A percentile compares a stretch with the other conserved stretches of the same genome.
Evolutionary conservation across 352 stramenopile species (phyloP).

Genomic region (Phytophthora gonapodyides): DNA sequence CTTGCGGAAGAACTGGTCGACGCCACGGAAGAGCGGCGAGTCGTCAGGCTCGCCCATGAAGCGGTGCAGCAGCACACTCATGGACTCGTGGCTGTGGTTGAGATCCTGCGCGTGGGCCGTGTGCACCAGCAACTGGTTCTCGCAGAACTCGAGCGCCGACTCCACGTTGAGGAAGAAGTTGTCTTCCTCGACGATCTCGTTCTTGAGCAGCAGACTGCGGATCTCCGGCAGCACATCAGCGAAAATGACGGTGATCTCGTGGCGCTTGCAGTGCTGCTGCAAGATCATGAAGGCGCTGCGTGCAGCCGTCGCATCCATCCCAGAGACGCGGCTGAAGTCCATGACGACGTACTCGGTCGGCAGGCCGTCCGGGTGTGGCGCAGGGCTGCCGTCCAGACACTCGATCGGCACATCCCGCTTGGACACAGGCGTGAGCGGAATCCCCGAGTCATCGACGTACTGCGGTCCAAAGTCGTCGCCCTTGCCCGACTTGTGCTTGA

Average conservation of each 20-base stretch:
- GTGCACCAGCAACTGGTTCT: constrained; percentile 62
- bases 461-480: constrained; percentile 25
- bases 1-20: constrained; percentile 70
- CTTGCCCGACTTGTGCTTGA: constrained; percentile 25
- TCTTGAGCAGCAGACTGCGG: constrained; percentile 60
- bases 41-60: constrained; percentile 83
- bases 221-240: constrained; percentile 75
- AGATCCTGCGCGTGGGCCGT: constrained; percentile 38
- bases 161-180: constrained; percentile 77
- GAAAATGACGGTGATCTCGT: constrained; percentile 75
- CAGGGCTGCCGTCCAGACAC: constrained; percentile 72
- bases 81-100: constrained; percentile 50
- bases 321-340: constrained; percentile 87
- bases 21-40: constrained; percentile 61
- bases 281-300: constrained; percentile 86
- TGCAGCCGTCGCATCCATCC: constrained; percentile 88
- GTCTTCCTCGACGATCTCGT: constrained; percentile 71
- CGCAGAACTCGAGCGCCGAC: constrained; percentile 75
- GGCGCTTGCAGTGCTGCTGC: constrained; percentile 74
- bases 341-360: constrained; percentile 88
- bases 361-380: constrained; percentile 49
- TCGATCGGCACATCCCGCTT: constrained; percentile 61
- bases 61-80: constrained; percentile 72
- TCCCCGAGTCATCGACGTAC: constrained; percentile 29
- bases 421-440: constrained; percentile 60